Evolutionary conservation across 495 filamentous ascomycete genomes (phyloP), one percentile per base, ranked within the genome.

Genomic region (Pyrenopolyporus hunteri): DNA sequence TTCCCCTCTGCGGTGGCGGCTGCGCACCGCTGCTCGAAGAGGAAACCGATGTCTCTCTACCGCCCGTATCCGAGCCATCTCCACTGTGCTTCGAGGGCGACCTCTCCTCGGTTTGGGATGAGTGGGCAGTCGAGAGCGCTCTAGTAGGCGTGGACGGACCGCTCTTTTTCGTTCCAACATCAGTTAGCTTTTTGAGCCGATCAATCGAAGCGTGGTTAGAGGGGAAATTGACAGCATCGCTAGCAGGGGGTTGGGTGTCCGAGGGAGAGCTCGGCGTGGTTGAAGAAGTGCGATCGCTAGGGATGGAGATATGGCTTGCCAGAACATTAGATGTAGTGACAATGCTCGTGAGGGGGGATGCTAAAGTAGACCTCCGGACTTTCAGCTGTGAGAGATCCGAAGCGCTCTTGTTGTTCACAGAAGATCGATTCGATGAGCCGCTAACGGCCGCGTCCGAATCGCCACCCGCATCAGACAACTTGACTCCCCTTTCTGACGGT

Each of bases 181-280:
- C 77, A 84, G 92, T 97, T 88, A 96, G 92, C 91, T 87, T 92
- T 79, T 84, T 88, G 71, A 88, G 81, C 73, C 88, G 85, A 76
- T 87, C 73, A 74, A 80, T 75, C 64, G 82, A 83, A 63, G 78
- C 76, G 55, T 79, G 84, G 77, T 83, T 80, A 76, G 77, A 79
- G 70, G 74, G 62, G 73, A 70, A 68, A 76, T 76, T 77, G 76
- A 80, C 73, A 77, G 78, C 72, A 76, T 80, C 67, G 48, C 72
- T 78, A 71, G 70, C 76, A 72, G 66, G 78, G 77, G 73, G 73
- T 64, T 70, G 69, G 54, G 75, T 62, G 50, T 71, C 73, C 59
- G 76, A 80, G 64, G 83, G 78, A 71, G 83, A 82, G 75, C 71
- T 81, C 39, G 83, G 77, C 56, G 82, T 76, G 69, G 85, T 84